A percentile compares a stretch with the other conserved stretches of the same genome.
phyloP scores from a whole-genome alignment of 805 yeast species.

The Saccharomycopsis sp. region DNA sequence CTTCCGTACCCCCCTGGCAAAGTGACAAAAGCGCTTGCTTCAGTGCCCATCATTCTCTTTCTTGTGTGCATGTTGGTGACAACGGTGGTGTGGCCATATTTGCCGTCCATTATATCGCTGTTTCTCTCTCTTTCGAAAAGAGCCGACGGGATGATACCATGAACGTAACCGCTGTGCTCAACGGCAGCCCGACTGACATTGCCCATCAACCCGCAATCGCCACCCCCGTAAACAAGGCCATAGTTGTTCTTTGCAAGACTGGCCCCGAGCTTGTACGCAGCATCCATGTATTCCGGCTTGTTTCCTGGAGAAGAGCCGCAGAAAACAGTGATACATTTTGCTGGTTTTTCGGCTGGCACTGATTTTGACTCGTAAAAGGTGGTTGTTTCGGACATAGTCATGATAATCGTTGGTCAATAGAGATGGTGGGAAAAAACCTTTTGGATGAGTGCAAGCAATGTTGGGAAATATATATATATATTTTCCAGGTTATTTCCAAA shows the following conservation, averaged over 20 bases:
- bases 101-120: conserved; percentile 29
- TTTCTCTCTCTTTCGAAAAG: conserved; percentile 63
- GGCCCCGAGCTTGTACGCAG: conserved; percentile 54
- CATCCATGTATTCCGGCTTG: conserved; percentile 37
- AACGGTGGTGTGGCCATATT: conserved; percentile 69
- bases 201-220: conserved; percentile 64
- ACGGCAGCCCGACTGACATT: conserved; percentile 58
- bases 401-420: too few relatives aligned
- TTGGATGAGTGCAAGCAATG: too few relatives aligned
- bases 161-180: conserved; percentile 54
- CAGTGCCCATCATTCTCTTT: conserved; percentile 77
- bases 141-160: conserved; percentile 83
- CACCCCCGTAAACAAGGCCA: conserved; percentile 86
- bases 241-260: conserved; percentile 49
- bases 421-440: too few relatives aligned
- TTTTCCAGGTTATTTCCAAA: too few relatives aligned
- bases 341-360: conserved; percentile 11
- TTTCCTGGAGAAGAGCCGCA: conserved; percentile 79
- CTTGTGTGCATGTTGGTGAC: conserved; percentile 88
- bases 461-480: too few relatives aligned
- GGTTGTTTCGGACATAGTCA: too few relatives aligned
- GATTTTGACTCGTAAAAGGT: too few relatives aligned
- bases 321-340: conserved; percentile 62
- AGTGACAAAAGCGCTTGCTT: conserved; percentile 80
- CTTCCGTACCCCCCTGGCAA: conserved; percentile 93